Percentiles rank a stretch among this genome's conserved stretches.
Evolutionary conservation across 129 eudicot genomes (phyloP).

Genomic region (Centaurea solstitialis): DNA sequence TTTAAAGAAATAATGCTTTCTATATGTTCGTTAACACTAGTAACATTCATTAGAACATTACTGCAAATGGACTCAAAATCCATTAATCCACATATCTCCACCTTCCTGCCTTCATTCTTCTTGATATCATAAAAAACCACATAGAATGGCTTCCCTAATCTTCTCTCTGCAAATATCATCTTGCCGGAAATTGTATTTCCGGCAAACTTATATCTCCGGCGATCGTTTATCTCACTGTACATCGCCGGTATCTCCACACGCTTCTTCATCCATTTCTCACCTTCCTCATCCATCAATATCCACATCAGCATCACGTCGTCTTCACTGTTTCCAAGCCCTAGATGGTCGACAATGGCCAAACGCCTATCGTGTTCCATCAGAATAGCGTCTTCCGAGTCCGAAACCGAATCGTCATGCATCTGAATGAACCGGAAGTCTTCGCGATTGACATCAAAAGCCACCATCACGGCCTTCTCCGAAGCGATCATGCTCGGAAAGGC

Average conservation of each 20-base stretch:
- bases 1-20: constrained; percentile 27
- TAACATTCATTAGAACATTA: constrained; percentile 24
- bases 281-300: constrained; percentile 19
- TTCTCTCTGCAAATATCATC: constrained; percentile 30
- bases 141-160: constrained; percentile 22
- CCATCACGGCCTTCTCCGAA: constrained; percentile 17
- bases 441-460: constrained; percentile 16
- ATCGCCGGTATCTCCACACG: constrained; percentile 23
- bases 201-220: constrained; percentile 8
- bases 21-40: constrained; percentile 29
- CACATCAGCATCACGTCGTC: constrained; percentile 12
- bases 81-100: constrained; percentile 34
- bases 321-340: constrained; percentile 15
- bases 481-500: constrained; percentile 9
- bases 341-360: constrained; percentile 32
- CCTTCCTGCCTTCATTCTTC: constrained; percentile 31
- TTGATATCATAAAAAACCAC: constrained; percentile 31
- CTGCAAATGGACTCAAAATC: constrained; percentile 19
- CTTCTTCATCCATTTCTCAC: constrained; percentile 31
- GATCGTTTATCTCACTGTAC: constrained; percentile 20
- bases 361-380: constrained; percentile 29
- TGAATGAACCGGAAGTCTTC: constrained; percentile 24
- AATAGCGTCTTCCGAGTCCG: constrained; percentile 29
- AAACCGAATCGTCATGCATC: constrained; percentile 16
- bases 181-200: constrained; percentile 25